A percentile compares a stretch with the other conserved stretches of the same genome.
These are phyloP conservation scores for Boletellus dicymbophilus DNA, from an alignment of 1,284 basidiomycete species.

Conservation along the genomic window DNA sequence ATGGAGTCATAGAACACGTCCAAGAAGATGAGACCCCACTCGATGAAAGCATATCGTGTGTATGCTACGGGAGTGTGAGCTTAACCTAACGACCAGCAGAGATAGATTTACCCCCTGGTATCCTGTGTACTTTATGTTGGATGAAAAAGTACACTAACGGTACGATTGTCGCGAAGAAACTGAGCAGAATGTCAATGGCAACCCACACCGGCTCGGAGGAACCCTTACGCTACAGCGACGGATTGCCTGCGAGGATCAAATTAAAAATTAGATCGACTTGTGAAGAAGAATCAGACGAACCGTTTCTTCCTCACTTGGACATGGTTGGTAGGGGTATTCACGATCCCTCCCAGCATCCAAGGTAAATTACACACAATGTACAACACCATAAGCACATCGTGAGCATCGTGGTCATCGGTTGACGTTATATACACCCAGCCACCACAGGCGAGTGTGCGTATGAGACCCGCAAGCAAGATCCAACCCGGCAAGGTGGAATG, in stretches of 20 bases:
- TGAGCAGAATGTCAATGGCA: conserved; percentile 28
- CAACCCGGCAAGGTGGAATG: conserved; percentile 51
- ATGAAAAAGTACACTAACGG: conserved; percentile 86
- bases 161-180: conserved; percentile 71
- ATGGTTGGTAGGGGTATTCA: conserved; percentile 50
- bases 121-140: conserved; percentile 77
- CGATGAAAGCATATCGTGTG: conserved; percentile 82
- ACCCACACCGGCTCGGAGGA: neutral
- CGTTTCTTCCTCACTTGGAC: conserved; percentile 47
- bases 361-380: conserved; percentile 82
- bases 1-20: conserved; percentile 82
- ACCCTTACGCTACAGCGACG: conserved; percentile 50
- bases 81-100: neutral
- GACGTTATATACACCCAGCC: conserved; percentile 95
- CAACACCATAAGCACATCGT: conserved; percentile 89
- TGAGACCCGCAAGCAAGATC: conserved; percentile 65
- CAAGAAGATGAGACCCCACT: conserved; percentile 83
- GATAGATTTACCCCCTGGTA: conserved; percentile 67
- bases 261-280: conserved; percentile 3
- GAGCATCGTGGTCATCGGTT: conserved; percentile 76
- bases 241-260: conserved; percentile 41
- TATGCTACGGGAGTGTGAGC: conserved; percentile 57
- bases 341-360: conserved; percentile 83
- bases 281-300: conserved; percentile 36
- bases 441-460: conserved; percentile 83